phyloP scores from a whole-genome alignment of 148 eudicot species.

The Drosera capensis region DNA sequence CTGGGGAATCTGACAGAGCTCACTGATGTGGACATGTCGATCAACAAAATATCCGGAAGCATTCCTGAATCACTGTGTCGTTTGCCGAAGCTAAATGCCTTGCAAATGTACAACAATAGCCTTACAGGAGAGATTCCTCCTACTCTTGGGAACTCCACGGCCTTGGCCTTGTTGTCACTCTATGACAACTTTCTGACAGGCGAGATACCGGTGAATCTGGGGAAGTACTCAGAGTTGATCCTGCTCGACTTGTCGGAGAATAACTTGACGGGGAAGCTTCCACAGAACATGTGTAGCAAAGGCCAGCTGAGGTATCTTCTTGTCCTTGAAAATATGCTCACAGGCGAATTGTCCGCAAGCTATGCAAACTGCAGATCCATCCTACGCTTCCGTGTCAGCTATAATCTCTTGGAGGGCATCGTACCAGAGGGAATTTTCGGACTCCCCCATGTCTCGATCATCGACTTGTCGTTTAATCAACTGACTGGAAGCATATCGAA shows the following conservation, averaged over 20 bases:
- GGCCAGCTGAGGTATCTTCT: conserved; percentile 64
- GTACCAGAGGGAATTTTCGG: conserved; percentile 47
- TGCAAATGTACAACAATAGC: conserved; percentile 80
- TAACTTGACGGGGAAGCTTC: conserved; percentile 39
- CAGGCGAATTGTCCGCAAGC: conserved; percentile 45
- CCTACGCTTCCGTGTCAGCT: conserved; percentile 59
- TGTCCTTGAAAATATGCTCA: conserved; percentile 39
- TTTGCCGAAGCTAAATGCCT: conserved; percentile 40
- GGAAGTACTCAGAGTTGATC: conserved; percentile 34
- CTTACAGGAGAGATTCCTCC: conserved; percentile 56
- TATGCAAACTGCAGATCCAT: conserved; percentile 52
- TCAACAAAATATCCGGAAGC: conserved; percentile 43
- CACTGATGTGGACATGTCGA: conserved; percentile 53
- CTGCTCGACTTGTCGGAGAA: conserved; percentile 62
- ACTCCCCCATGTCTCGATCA: conserved; percentile 56
- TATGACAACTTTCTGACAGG: conserved; percentile 63
- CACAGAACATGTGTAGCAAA: conserved; percentile 39
- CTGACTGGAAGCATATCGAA: conserved; percentile 41
- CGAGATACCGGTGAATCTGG: conserved; percentile 53
- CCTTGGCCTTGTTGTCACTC: conserved; percentile 41
- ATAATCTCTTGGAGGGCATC: conserved; percentile 39
- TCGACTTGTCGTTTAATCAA: conserved; percentile 52
- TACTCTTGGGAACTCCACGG: conserved; percentile 33
- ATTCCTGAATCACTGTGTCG: conserved; percentile 43
- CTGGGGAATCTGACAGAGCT: conserved; percentile 60